Percentiles rank a stretch among this genome's conserved stretches.
Conservation (phyloP, 2,329 filamentous ascomycete genomes). For the Aureobasidium namibiae region DNA sequence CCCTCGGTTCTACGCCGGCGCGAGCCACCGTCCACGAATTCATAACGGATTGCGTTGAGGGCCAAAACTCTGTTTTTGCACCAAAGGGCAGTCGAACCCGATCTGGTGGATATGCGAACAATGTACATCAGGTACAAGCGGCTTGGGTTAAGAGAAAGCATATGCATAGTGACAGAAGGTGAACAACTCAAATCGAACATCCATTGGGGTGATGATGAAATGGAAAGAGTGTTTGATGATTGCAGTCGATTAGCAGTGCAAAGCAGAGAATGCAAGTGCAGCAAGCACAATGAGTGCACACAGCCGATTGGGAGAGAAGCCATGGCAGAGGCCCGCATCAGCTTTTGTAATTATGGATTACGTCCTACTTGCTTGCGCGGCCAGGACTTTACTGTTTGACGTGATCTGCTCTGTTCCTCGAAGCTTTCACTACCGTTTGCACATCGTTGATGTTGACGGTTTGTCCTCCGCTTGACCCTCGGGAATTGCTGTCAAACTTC, state of each 20-base stretch:
- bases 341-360: neutral
- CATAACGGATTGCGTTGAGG: neutral
- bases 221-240: neutral
- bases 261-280: neutral
- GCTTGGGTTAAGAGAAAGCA: neutral
- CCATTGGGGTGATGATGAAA: neutral
- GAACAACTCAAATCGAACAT: conserved; percentile 3
- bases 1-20: conserved; percentile 7
- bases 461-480: neutral
- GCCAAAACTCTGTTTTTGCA: neutral
- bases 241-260: too few relatives aligned
- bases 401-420: neutral
- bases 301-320: neutral
- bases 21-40: neutral
- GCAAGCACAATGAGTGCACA: neutral
- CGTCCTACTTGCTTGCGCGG: neutral
- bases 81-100: neutral
- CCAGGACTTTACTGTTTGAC: too few relatives aligned
- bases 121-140: conserved; percentile 6
- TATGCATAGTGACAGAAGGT: conserved; percentile 3
- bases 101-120: neutral
- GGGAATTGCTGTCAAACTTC: neutral
- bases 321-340: neutral
- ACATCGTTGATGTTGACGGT: neutral
- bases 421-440: neutral